phyloP scores from a whole-genome alignment of 345 rosid species.

The Lepidium didymum region DNA sequence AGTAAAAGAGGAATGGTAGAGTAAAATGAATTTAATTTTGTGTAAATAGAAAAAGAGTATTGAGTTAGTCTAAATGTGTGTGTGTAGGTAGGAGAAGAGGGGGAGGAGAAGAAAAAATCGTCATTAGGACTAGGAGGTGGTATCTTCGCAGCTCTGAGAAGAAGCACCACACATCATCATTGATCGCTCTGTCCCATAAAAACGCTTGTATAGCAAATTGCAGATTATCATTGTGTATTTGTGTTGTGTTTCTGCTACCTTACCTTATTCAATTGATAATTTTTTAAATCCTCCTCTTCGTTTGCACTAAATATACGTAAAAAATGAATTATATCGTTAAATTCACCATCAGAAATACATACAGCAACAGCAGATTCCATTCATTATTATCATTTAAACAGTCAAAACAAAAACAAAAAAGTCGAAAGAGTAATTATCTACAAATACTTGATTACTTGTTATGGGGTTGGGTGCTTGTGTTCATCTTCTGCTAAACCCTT shows the following conservation, averaged over 20 bases:
- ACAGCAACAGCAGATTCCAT: not conserved
- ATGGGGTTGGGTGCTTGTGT: too few species aligned
- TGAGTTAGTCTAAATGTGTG: not conserved
- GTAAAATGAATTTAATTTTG: not conserved
- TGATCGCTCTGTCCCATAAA: not conserved
- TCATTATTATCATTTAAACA: too few species aligned
- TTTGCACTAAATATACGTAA: not conserved
- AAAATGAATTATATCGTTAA: too few species aligned
- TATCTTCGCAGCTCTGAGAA: slow-evolving; percentile 70
- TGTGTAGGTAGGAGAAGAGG: slow-evolving; percentile 60
- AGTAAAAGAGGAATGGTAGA: not conserved
- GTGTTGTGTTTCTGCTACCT: not conserved
- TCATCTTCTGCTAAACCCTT: too few species aligned
- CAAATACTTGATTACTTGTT: too few species aligned
- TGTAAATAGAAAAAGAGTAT: not conserved
- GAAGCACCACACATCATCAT: slow-evolving; percentile 51
- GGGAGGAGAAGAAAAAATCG: slow-evolving; percentile 63
- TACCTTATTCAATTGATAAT: not conserved
- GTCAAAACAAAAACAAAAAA: too few species aligned
- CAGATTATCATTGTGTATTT: not conserved
- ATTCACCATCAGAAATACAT: too few species aligned
- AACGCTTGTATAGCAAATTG: slow-evolving; percentile 5
- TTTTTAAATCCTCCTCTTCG: not conserved
- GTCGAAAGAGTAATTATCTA: too few species aligned
- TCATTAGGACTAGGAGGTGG: slow-evolving; percentile 44